phyloP scores from a whole-genome alignment of 129 eudicot species.

The Dittrichia graveolens region DNA sequence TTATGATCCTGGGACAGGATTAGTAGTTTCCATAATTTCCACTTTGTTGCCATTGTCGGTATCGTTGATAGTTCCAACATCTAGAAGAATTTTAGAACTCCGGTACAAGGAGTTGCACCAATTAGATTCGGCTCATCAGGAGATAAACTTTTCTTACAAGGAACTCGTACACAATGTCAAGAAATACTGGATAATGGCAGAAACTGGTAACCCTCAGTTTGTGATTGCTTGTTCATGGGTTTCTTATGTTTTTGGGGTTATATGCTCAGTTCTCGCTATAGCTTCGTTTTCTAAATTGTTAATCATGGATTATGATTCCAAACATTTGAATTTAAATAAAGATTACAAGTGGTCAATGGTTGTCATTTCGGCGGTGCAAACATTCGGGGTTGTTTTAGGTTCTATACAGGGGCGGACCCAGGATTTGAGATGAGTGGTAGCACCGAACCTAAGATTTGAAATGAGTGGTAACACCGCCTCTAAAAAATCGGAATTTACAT shows the following conservation, averaged over 20 bases:
- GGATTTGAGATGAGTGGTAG: too few species aligned
- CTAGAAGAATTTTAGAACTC: neutral
- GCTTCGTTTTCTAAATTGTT: neutral
- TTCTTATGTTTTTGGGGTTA: slow-evolving; percentile 6
- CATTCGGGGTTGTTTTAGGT: neutral
- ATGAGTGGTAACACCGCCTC: too few species aligned
- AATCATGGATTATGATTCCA: neutral
- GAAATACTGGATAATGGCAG: slow-evolving; percentile 7
- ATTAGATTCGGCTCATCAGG: neutral
- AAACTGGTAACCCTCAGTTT: neutral
- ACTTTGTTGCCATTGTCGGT: neutral
- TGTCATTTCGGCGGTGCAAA: neutral
- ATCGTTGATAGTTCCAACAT: neutral
- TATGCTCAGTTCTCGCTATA: neutral
- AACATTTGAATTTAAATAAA: too few species aligned
- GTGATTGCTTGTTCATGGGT: neutral
- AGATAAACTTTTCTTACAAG: neutral
- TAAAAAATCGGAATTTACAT: too few species aligned
- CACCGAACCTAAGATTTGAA: too few species aligned
- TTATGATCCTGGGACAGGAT: neutral
- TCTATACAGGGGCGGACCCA: too few species aligned
- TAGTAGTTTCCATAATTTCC: neutral
- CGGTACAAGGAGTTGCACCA: neutral
- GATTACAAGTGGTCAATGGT: too few species aligned
- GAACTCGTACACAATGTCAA: neutral